A percentile compares a stretch with the other conserved stretches of the same genome.
Conservation (phyloP, 2,329 filamentous ascomycete species). For the Botrytis fragariae region DNA sequence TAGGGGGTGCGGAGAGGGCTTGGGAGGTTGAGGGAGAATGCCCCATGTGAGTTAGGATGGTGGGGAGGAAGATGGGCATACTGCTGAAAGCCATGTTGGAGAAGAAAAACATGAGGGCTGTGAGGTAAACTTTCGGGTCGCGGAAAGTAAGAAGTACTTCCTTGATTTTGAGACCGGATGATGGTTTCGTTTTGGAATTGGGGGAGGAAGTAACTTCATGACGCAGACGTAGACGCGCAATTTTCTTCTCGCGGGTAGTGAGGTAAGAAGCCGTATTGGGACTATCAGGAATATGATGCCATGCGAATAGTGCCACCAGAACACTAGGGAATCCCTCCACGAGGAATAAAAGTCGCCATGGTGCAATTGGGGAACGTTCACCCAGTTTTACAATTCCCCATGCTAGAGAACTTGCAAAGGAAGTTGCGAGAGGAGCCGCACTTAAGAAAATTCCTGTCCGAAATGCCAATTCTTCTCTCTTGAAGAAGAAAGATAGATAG, state of each 20-base stretch:
- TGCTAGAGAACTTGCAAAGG: conserved; percentile 76
- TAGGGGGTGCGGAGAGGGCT: conserved; percentile 81
- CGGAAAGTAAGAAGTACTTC: conserved; percentile 58
- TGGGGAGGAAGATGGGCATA: conserved; percentile 83
- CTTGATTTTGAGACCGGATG: conserved; percentile 47
- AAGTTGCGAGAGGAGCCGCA: conserved; percentile 77
- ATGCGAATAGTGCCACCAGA: conserved; percentile 70
- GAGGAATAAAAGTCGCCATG: conserved; percentile 83
- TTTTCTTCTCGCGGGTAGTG: conserved; percentile 60
- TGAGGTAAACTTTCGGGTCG: conserved; percentile 72
- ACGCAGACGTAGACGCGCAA: conserved; percentile 68
- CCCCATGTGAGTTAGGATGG: conserved; percentile 74
- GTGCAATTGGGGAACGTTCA: conserved; percentile 63
- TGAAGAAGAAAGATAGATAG: conserved; percentile 64
- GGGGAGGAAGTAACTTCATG: conserved; percentile 22
- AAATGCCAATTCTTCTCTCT: conserved; percentile 72
- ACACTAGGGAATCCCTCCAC: conserved; percentile 83
- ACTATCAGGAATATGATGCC: conserved; percentile 72
- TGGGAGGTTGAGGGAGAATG: conserved; percentile 67
- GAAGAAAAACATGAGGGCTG: conserved; percentile 80
- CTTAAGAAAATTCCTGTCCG: conserved; percentile 85
- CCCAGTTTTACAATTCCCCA: conserved; percentile 74
- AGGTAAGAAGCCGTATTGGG: conserved; percentile 66
- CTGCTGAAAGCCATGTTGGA: conserved; percentile 86
- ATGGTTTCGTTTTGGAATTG: not conserved